Evolutionary conservation across 78 protist genomes (phyloP), one percentile per base, ranked within the genome.

Genomic region (Anaeramoeba flamelloides): DNA sequence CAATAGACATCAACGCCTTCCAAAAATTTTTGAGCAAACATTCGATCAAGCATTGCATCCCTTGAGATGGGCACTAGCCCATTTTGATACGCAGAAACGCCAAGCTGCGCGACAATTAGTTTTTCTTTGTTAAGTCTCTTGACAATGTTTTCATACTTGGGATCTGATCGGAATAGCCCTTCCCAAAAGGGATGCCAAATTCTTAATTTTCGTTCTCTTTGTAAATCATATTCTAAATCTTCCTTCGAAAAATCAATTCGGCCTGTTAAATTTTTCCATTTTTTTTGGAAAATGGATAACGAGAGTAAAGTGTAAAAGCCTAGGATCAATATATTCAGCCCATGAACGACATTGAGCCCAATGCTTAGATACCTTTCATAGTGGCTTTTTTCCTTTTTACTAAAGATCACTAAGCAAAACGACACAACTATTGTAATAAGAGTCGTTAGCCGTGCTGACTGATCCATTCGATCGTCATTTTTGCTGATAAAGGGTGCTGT

Each of bases 121-220:
- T 53, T 53, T 17, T 26, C 17, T 53, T 53, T 53, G 8, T 17
- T 53, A 26, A 53, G 17, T 26, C 69, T 8, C 17, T 53, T 17
- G 17, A 26, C 8, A 26, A 17, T 17, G 17, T 8, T 8, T 53
- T 53, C 69, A 53, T 53, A 53, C 17, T 8, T 17, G 17, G 69
- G 69, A 26, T 53, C 34, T 8, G 8, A 17, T n/a, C n/a, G n/a
- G 34, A 53, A 26, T 17, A 53, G 17, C 69, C 34, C 8, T 53
- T 53, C 69, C 69, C 69, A 53, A 17, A 53, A 53, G 34, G 69
- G 69, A 53, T 53, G 69, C 69, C 69, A 53, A 53, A 53, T 53
- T 53, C 69, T 8, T 26, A 53, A 17, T 17, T 53, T 53, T 8
- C 69, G 69, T 53, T 53, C 69, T 53, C 17, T 53, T 53, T 8